Evolutionary conservation across 768 basidiomycete species (phyloP), one percentile per base, ranked within the genome.

Genomic region (Pleurotus giganteus): DNA sequence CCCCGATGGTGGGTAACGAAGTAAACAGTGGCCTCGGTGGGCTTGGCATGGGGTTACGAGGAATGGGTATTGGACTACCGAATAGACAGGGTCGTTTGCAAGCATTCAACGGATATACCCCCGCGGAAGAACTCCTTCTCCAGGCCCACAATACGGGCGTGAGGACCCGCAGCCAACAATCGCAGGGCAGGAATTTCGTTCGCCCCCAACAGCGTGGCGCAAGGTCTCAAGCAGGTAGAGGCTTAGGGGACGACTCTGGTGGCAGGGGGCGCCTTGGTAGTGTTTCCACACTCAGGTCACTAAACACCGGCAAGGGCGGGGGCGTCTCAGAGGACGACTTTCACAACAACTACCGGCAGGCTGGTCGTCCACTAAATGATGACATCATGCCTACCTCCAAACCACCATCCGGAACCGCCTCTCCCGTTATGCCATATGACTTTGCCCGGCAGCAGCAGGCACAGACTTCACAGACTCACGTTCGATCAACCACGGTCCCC

Each of bases 121-220:
- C 85, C 1, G 74, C 86, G 0, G 88, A 89, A 64, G 82, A 86
- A 66, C 78, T 81, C 57, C 82, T 89, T 47, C 78, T 89, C 63
- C 84, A 77, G 53, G 83, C 68, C 57, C 84, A 67, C 72, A 42
- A 19, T 17, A 19, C 47, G 11, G 15, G 21, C 21, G 29, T 37
- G n/a, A n/a, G 27, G 28, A n/a, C 29, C 32, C 39, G 42, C 37
- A 29, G 24, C 28, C 23, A 26, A 43, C 52, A 53, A 27, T 26
- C 37, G 2, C 52, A 43, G 19, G 13, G 12, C 6, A 37, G 15
- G 9, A 39, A 29, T 8, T 29, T 47, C 27, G 26, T n/a, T 23
- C 47, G 47, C 15, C 9, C 47, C 15, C 26, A 15, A 3, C 49
- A 32, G 23, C 8, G 23, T 9, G 34, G 46, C 5, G 31, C 21